Percentiles rank a stretch among this genome's conserved stretches.
Evolutionary conservation across 169 alveolate genomes (phyloP).

Genomic region (Plasmodium gonderi): DNA sequence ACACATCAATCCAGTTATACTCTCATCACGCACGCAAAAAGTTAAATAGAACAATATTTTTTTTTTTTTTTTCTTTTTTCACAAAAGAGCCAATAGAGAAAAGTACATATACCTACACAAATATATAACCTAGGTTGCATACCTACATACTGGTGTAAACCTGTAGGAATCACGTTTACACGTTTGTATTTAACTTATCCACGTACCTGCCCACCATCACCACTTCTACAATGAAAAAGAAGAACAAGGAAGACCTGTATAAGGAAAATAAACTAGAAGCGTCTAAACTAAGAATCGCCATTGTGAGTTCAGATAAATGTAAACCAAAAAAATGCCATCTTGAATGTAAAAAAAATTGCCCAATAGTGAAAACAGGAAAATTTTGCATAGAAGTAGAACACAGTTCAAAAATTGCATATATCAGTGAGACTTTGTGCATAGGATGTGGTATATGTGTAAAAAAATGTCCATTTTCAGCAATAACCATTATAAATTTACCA

Average conservation of each 20-base stretch:
- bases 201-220: not conserved
- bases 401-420: conserved; percentile 94
- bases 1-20: too few species aligned
- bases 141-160: too few species aligned
- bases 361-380: conserved; percentile 96
- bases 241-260: conserved; percentile 67
- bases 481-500: conserved; percentile 98
- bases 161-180: not conserved
- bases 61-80: too few species aligned
- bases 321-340: conserved; percentile 98
- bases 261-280: conserved; percentile 86
- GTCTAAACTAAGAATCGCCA: conserved; percentile 96
- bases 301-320: conserved; percentile 97
- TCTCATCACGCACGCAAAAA: not conserved
- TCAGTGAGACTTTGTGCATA: conserved; percentile 97
- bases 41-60: too few species aligned
- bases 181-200: not conserved
- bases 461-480: conserved; percentile 99
- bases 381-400: conserved; percentile 97
- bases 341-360: conserved; percentile 95
- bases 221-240: conserved; percentile 25
- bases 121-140: too few species aligned
- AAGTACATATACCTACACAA: too few species aligned
- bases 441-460: conserved; percentile 99
- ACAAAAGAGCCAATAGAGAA: too few species aligned